Conservation (phyloP, 129 eudicot species). For the Gnaphalium uliginosum region DNA sequence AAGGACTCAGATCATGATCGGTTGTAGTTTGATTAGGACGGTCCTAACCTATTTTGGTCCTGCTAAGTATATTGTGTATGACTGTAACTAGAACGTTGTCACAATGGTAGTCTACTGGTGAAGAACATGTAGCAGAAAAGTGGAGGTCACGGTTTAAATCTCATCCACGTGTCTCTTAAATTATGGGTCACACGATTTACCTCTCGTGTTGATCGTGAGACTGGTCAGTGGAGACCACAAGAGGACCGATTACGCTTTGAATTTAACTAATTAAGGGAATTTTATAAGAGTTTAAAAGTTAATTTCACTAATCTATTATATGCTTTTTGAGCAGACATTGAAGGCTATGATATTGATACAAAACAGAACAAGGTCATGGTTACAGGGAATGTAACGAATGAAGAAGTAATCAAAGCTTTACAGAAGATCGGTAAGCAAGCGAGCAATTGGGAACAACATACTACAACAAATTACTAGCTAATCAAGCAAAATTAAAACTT, state of each 20-base stretch:
- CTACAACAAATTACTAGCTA: slow-evolving; percentile 13
- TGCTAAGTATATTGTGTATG: neutral
- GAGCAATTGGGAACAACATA: slow-evolving; percentile 48
- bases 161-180: no score
- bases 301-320: neutral
- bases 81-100: no score
- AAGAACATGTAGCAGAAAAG: no score
- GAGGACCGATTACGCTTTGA: no score
- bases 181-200: no score
- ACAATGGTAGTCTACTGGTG: no score
- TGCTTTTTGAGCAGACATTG: slow-evolving; percentile 56
- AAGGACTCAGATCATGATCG: neutral
- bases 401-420: slow-evolving; percentile 63
- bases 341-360: slow-evolving; percentile 82
- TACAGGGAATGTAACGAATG: slow-evolving; percentile 78
- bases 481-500: neutral
- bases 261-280: no score
- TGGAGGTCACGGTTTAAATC: no score
- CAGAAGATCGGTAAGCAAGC: slow-evolving; percentile 91
- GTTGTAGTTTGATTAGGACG: neutral
- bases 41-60: neutral
- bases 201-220: no score
- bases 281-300: neutral
- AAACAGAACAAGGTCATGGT: slow-evolving; percentile 74
- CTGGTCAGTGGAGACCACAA: no score